Evolutionary conservation across 2,329 filamentous ascomycete genomes (phyloP), one percentile per base, ranked within the genome.

Genomic region (Sphaerostilbella broomeana): DNA sequence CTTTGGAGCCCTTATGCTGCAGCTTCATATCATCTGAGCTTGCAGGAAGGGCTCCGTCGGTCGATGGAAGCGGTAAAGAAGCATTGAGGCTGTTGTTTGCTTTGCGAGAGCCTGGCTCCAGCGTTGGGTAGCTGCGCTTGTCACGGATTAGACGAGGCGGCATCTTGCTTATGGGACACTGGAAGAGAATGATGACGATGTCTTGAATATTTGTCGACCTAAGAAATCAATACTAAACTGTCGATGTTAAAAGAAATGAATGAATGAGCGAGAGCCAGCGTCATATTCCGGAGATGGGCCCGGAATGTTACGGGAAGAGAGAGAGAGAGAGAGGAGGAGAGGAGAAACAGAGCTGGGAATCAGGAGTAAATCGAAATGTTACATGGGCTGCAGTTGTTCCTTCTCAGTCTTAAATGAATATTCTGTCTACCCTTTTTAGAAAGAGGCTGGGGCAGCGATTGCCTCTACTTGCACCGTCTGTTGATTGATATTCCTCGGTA

Each of bases 1-100:
- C 57, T 22, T 47, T 57, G 9, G 58, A 55, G 22, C 54, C 50
- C 6, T 49, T 51, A 15, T 49, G 51, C 22, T 51, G 53, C n/a
- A 53, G 40, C 34, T 51, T 61, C 16, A 51, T 20, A 2, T 29
- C 38, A 26, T 47, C 44, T 4, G 43, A 39, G 5, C 34, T 41
- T 7, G 35, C 34, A 9, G 44, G 19, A 12, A 38, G 35, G 4
- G 46, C 50, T 15, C 11, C 42, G 6, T 35, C 46, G 2, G 35
- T 32, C 4, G 38, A 30, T 15, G 35, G 32, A 6, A 38, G 33
- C 2, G 38, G 43, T 12, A 42, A 46, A 10, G 45, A 29, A 11
- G 31, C 18, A n/a, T 32, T 30, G 24, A 43, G 26, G 6, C 45
- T 22, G n/a, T 45, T 40, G 24, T 43, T 36, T 6, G 44, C 43